These are phyloP conservation scores for Pseudogymnoascus sp. DNA, from an alignment of 2,329 filamentous ascomycete species.

Conservation along the genomic window DNA sequence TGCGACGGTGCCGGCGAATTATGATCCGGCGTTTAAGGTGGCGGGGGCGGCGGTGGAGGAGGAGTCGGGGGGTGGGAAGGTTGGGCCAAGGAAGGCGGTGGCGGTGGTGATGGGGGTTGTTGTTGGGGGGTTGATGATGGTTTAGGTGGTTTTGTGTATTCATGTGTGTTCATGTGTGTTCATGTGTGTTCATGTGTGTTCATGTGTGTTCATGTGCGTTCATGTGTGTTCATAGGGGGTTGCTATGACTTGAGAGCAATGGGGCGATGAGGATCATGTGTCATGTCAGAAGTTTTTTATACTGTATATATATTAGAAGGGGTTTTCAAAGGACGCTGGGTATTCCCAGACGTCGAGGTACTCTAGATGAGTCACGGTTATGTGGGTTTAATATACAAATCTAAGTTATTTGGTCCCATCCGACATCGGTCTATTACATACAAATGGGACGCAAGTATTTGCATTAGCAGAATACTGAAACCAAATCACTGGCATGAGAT, in stretches of 20 bases:
- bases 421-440: background rate
- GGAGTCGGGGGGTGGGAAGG: background rate
- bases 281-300: background rate
- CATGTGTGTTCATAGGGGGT: too few relatives aligned
- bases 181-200: too few relatives aligned
- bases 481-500: background rate
- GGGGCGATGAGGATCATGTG: background rate
- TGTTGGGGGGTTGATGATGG: background rate
- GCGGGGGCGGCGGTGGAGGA: background rate
- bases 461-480: background rate
- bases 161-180: too few relatives aligned
- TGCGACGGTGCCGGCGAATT: constrained; percentile 17
- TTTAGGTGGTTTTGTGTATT: background rate
- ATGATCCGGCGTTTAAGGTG: constrained; percentile 16
- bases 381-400: background rate
- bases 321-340: background rate
- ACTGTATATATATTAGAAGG: background rate
- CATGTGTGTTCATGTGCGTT: background rate
- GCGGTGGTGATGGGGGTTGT: background rate
- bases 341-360: background rate
- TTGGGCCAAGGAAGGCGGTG: background rate
- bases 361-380: background rate
- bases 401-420: background rate
- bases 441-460: background rate
- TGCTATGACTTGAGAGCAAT: background rate